A percentile compares a stretch with the other conserved stretches of the same genome.
Conservation (phyloP, 306 rosid species). For the Casuarina glauca region DNA sequence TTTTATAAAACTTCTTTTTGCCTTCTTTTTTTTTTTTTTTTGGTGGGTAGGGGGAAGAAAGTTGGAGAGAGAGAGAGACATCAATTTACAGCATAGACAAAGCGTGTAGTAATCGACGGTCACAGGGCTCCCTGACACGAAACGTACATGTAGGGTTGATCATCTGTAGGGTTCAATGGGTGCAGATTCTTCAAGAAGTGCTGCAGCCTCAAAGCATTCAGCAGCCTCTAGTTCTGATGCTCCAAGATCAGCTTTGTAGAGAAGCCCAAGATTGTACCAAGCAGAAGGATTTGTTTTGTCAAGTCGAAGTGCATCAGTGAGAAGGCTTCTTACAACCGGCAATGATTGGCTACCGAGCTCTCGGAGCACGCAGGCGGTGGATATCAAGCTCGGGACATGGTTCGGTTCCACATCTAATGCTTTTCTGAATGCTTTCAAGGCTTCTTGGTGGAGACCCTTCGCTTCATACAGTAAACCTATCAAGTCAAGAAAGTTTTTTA, state of each 20-base stretch:
- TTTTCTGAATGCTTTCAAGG: slow-evolving; percentile 63
- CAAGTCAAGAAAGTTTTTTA: slow-evolving; percentile 20
- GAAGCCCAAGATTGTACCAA: slow-evolving; percentile 92
- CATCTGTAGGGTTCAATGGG: slow-evolving; percentile 84
- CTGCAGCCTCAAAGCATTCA: slow-evolving; percentile 85
- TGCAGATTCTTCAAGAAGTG: slow-evolving; percentile 72
- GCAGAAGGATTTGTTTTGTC: slow-evolving; percentile 75
- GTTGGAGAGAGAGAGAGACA: not conserved
- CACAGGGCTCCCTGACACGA: slow-evolving; percentile 8
- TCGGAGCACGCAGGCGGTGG: slow-evolving; percentile 67
- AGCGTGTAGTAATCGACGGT: slow-evolving; percentile 2
- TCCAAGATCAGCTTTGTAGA: slow-evolving; percentile 58
- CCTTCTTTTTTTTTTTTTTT: not conserved
- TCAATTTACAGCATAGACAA: slow-evolving; percentile 21
- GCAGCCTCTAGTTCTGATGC: slow-evolving; percentile 57
- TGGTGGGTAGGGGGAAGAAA: not conserved
- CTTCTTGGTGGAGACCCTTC: slow-evolving; percentile 69
- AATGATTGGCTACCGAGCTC: slow-evolving; percentile 67
- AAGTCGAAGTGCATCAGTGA: slow-evolving; percentile 71
- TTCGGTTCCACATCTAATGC: slow-evolving; percentile 75
- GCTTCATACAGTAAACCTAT: slow-evolving; percentile 73
- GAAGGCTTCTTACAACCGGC: slow-evolving; percentile 75
- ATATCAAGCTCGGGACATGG: slow-evolving; percentile 82
- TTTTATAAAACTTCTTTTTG: not conserved
- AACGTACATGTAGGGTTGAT: slow-evolving; percentile 11